phyloP scores from a whole-genome alignment of 108 stramenopile species.

The Cyclotella kingstonii region DNA sequence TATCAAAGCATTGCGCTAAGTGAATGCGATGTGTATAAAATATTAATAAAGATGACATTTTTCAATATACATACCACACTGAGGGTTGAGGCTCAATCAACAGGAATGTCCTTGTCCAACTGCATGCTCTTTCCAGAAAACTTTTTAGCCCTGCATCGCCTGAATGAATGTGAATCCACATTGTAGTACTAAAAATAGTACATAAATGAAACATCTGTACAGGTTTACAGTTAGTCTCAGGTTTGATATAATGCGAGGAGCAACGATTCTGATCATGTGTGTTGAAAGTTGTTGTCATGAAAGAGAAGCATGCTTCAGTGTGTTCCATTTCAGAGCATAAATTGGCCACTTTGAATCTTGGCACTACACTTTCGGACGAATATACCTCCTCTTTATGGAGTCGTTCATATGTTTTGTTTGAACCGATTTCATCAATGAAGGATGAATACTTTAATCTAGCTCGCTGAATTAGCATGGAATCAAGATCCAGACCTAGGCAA shows the following conservation, averaged over 20 bases:
- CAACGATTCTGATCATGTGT: too few species aligned
- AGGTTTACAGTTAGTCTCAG: too few species aligned
- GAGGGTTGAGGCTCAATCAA: slow-evolving; percentile 58
- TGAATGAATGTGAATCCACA: slow-evolving; percentile 59
- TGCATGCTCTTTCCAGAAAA: slow-evolving; percentile 41
- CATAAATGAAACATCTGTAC: too few species aligned
- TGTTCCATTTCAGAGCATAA: slow-evolving; percentile 31
- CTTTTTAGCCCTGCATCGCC: slow-evolving; percentile 47
- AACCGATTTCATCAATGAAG: background rate
- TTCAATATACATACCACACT: slow-evolving; percentile 25
- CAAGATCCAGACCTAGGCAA: slow-evolving; percentile 53
- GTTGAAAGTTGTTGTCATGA: slow-evolving; percentile 50
- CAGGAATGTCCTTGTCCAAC: slow-evolving; percentile 42
- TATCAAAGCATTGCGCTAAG: too few species aligned
- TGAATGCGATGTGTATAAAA: too few species aligned
- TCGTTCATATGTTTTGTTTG: background rate
- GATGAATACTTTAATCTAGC: slow-evolving; percentile 33
- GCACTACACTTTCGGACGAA: background rate
- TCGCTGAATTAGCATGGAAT: slow-evolving; percentile 43
- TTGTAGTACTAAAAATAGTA: slow-evolving; percentile 61
- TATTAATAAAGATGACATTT: background rate
- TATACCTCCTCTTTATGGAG: background rate
- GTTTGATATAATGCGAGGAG: too few species aligned
- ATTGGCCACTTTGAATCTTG: slow-evolving; percentile 36
- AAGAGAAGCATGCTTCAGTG: slow-evolving; percentile 16